Conservation (phyloP, 73 alveolate genomes). For the Stentor roeselii region DNA sequence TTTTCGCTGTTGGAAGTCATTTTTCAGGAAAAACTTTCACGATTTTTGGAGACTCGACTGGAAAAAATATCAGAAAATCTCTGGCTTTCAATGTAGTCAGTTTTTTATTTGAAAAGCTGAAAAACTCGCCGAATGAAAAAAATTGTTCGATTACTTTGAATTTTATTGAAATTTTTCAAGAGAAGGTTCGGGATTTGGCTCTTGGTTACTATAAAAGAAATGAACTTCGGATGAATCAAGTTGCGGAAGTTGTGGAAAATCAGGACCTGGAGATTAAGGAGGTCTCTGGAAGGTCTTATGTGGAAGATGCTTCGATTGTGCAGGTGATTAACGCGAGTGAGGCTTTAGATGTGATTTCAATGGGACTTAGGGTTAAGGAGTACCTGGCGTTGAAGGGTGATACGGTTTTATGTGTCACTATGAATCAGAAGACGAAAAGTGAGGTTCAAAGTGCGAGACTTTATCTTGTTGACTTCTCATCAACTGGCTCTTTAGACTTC, state of each 20-base stretch:
- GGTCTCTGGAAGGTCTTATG: neutral
- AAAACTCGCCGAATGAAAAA: neutral
- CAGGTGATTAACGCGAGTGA: conserved; percentile 10
- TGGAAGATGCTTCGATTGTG: neutral
- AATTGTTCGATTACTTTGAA: neutral
- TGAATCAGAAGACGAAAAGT: neutral
- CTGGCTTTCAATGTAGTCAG: neutral
- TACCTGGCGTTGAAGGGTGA: neutral
- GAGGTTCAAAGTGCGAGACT: conserved; percentile 8
- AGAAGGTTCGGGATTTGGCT: neutral
- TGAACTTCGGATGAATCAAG: neutral
- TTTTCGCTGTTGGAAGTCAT: neutral
- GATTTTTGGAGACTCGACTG: neutral
- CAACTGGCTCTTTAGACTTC: neutral
- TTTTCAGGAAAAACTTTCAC: conserved; percentile 17
- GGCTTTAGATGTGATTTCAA: neutral
- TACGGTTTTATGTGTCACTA: neutral
- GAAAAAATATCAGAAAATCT: neutral
- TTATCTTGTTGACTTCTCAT: neutral
- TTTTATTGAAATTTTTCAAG: neutral
- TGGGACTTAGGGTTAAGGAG: neutral
- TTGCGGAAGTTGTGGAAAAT: neutral
- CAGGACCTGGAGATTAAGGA: conserved; percentile 17
- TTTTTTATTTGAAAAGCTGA: neutral
- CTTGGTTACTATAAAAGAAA: neutral